Base-by-base conservation (phyloP, 352 stramenopile species). In the Pythium insidiosum region DNA sequence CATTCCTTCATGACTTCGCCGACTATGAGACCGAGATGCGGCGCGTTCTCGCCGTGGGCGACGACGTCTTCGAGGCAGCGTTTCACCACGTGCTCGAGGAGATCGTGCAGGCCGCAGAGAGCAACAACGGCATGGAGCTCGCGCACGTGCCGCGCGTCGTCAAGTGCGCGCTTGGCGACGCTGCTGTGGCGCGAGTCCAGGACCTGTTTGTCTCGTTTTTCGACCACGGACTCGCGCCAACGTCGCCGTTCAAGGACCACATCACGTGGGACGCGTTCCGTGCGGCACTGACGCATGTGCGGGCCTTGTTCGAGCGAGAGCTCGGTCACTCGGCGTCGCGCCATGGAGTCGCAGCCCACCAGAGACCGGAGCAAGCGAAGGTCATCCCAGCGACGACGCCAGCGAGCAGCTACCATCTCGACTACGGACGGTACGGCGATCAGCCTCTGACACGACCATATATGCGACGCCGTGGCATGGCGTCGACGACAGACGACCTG, bases 391-490 rank as follows among this genome's bases (percentile, higher is more conserved):
- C 71, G 0, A 74, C 61, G 19, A 87, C 76, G 11, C 70, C 74
- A 5, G 56, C 52, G n/a, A 92, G 76, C 39, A 83, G 64, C 59
- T 67, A 90, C 47, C 65, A 80, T 25, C 54, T 81, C 13, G 81
- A 94, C 56, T 85, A 71, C 30, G 78, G 81, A 6, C 68, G 52
- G 2, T 88, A 89, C 42, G 78, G 78, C 0, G 65, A 72, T 16
- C 63, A 82, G 22, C 78, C 74, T 5, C 50, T 61, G n/a, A 63
- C 75, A 1, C 61, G 80, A 0, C 73, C 75, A 16, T 91, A 89
- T 56, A 66, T 87, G 61, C 68, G 78, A 22, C 83, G 71, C 47
- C 58, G 69, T 23, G 79, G 76, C 26, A 94, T 94, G 78, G 78
- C 76, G 11, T 83, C 76, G 2, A 90, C 78, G 6, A 88, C 78